phyloP scores from a whole-genome alignment of 208 protist genomes.

The Leishmania aethiopica region DNA sequence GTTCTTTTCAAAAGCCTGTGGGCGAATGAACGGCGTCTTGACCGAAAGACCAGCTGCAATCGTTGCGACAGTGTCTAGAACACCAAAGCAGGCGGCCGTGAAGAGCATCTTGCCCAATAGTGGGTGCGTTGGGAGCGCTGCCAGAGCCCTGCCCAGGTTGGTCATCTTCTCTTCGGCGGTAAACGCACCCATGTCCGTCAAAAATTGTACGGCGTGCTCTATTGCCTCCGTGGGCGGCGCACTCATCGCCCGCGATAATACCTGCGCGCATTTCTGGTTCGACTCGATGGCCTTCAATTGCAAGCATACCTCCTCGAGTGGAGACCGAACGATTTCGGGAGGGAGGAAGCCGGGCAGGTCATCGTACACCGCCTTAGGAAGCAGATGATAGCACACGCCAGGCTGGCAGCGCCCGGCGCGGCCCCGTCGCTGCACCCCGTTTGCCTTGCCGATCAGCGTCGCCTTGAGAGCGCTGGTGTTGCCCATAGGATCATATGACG shows the following conservation, averaged over 20 bases:
- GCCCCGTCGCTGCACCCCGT: slow-evolving; percentile 89
- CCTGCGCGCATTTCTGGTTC: slow-evolving; percentile 71
- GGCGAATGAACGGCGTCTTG: slow-evolving; percentile 84
- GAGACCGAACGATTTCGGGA: slow-evolving; percentile 92
- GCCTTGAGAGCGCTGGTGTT: slow-evolving; percentile 80
- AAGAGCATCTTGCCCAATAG: slow-evolving; percentile 93
- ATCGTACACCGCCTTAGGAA: slow-evolving; percentile 69
- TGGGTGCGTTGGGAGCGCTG: slow-evolving; percentile 85
- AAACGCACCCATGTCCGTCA: slow-evolving; percentile 88
- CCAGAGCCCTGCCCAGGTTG: slow-evolving; percentile 79
- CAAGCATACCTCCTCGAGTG: slow-evolving; percentile 90
- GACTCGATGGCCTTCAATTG: slow-evolving; percentile 85
- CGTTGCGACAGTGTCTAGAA: slow-evolving; percentile 85
- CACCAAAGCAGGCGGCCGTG: slow-evolving; percentile 82
- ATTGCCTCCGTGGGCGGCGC: slow-evolving; percentile 63
- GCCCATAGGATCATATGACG: slow-evolving; percentile 79
- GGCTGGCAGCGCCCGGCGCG: slow-evolving; percentile 90
- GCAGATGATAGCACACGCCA: slow-evolving; percentile 86
- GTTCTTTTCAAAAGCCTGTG: slow-evolving; percentile 55
- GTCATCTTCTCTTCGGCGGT: slow-evolving; percentile 78
- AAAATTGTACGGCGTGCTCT: slow-evolving; percentile 70
- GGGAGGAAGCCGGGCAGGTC: slow-evolving; percentile 90
- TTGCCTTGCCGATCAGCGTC: slow-evolving; percentile 81
- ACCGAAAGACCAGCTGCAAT: slow-evolving; percentile 86
- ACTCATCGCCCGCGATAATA: slow-evolving; percentile 81